Evolutionary conservation across 208 protist genomes (phyloP).

Genomic region (Trypanosomatidae sp.): DNA sequence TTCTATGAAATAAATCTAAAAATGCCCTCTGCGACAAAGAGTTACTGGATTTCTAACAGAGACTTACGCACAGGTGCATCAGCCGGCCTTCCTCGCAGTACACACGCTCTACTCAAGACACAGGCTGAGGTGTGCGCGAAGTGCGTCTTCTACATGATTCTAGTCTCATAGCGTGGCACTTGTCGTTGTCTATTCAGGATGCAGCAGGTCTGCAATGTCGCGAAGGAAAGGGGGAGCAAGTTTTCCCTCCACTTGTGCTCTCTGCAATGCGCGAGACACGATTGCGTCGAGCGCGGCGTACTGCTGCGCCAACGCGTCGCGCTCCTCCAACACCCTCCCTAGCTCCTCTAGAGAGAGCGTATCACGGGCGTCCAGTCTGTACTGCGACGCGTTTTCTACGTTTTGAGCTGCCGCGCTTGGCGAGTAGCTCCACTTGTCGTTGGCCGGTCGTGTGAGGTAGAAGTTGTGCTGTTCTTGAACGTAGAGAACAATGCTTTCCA

Average conservation of each 20-base stretch:
- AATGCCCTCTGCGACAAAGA: no score
- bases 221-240: constrained; percentile 20
- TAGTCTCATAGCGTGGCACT: no score
- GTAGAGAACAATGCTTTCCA: constrained; percentile 43
- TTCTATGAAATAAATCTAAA: no score
- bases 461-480: constrained; percentile 42
- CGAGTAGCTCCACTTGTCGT: not conserved
- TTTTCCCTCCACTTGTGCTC: not conserved
- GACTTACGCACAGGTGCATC: no score
- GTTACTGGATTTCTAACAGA: no score
- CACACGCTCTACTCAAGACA: no score
- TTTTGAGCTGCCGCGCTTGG: not conserved
- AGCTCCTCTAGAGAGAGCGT: constrained; percentile 59
- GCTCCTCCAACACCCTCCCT: constrained; percentile 58
- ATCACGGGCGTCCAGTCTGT: constrained; percentile 13
- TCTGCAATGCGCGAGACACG: constrained; percentile 13
- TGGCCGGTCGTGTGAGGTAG: constrained; percentile 25
- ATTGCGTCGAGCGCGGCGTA: constrained; percentile 32
- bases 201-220: constrained; percentile 24
- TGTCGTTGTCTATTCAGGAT: no score
- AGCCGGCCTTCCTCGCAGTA: no score
- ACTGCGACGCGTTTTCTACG: not conserved
- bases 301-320: constrained; percentile 56
- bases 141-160: no score
- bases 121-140: no score